Evolutionary conservation across 257 asterid genomes (phyloP), one percentile per base, ranked within the genome.

Genomic region (Gynochthodes officinalis): DNA sequence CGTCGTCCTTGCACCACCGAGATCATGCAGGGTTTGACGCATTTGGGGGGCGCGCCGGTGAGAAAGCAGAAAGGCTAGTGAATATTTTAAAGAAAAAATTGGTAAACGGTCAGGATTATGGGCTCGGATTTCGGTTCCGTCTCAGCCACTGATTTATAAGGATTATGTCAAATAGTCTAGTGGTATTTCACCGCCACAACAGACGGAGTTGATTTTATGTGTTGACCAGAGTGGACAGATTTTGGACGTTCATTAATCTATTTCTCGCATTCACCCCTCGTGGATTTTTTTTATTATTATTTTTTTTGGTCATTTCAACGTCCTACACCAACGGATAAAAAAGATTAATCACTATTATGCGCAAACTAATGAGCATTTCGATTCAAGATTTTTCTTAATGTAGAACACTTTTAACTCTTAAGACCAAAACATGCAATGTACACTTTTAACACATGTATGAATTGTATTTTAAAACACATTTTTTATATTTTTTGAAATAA

Each of bases 101-200:
- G 5, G 13, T 5, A 16, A 48, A 75, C 83, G 83, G 81, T 35
- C 19, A 25, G 33, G 76, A 75, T 75, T 46, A 32, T 12, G 5
- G 40, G 25, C 4, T 2, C 15, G 44, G 33, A 43, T 61, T 59
- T 50, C 39, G 52, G 30, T 42, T 18, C 5, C 6, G 66, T 66
- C 7, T 10, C 13, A 39, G 28, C 64, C 69, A 72, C 49, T 43
- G 64, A 73, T 42, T 4, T 9, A 21, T 23, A 42, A 42, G 46
- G 72, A 50, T 50, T 0, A 50, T 50, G 57, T 4, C 5, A 5
- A 50, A 5, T 50, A 1, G 57, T n/a, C 57, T 72, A 60, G 30
- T 28, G 64, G 27, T 8, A 13, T 13, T 69, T 77, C 84, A 81
- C 75, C 80, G 82, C 75, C 85, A 63, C 53, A 46, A 77, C 46